Evolutionary conservation across 345 rosid species (phyloP).

Genomic region (Passiflora organensis): DNA sequence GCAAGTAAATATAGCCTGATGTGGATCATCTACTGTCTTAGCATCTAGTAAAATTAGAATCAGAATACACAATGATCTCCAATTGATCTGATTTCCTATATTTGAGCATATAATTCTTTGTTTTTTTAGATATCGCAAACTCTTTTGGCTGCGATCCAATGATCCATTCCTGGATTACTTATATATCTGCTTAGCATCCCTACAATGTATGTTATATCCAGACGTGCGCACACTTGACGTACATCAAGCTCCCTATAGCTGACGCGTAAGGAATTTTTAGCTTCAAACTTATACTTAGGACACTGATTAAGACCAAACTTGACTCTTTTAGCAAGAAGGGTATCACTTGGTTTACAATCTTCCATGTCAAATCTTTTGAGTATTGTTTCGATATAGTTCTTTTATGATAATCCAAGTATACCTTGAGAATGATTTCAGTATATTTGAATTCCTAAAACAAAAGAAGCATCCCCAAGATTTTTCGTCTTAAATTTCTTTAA

Average conservation of each 20-base stretch:
- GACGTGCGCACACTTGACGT: not conserved
- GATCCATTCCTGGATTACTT: not conserved
- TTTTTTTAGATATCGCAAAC: too few species aligned
- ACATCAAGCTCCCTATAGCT: not conserved
- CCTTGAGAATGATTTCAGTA: not conserved
- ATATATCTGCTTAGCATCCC: not conserved
- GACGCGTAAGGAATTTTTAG: not conserved
- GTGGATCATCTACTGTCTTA: not conserved
- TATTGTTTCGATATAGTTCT: not conserved
- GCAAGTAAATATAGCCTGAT: constrained; percentile 1
- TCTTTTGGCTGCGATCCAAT: not conserved
- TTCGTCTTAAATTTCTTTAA: not conserved
- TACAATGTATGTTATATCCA: not conserved
- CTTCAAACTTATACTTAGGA: not conserved
- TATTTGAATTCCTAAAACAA: not conserved
- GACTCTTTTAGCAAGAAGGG: not conserved
- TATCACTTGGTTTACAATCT: not conserved
- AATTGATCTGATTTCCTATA: not conserved
- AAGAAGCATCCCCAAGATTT: not conserved
- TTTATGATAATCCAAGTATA: not conserved
- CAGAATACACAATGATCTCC: not conserved
- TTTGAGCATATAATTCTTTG: not conserved
- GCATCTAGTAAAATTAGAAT: constrained; percentile 7
- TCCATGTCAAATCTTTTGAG: not conserved
- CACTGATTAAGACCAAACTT: not conserved